Evolutionary conservation across 805 yeast species (phyloP), one percentile per base, ranked within the genome.

Genomic region (Schizosaccharomyces osmophilus): DNA sequence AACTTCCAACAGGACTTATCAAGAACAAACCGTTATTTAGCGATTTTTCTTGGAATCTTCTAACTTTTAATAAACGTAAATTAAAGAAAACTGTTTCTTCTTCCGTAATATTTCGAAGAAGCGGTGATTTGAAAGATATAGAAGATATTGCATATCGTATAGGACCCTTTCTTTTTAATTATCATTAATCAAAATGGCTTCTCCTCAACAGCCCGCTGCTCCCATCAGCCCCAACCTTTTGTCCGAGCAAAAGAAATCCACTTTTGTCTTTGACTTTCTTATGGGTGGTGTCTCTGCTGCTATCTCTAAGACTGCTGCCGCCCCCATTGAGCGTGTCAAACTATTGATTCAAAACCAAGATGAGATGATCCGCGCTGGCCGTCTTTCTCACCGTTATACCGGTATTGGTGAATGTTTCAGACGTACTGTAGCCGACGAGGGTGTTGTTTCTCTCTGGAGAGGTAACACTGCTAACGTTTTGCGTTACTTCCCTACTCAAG

Each of bases 401-500:
- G 97, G 97, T 85, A 89, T 88, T 67, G 77, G 70, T 66, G 97
- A 88, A 73, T 87, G 95, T 80, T 88, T 89, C 94, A 82, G 74
- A 72, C 85, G 96, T 82, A 89, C 97, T 69, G 84, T 89, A 67
- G 84, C 85, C 69, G 87, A 84, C 69, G 97, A 88, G 80, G 97
- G 97, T 83, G 72, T 85, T 66, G 80, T 77, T 68, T 78, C 97
- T 66, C 87, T 88, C 90, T 88, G 97, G 97, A 85, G 96, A 85
- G 97, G 97, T 82, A 88, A 88, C 89, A 89, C 96, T 68, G 97
- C 97, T 72, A 88, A 88, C 79, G 97, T 88, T 75, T 84, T 88
- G 80, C 86, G 97, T 82, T 88, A 89, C 83, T 88, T 88, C 95
- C 97, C 97, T 77, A 89, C 97, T 76, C 97, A 88, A 80, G 97